phyloP scores from a whole-genome alignment of 345 rosid genomes.

The Camelina laxa region DNA sequence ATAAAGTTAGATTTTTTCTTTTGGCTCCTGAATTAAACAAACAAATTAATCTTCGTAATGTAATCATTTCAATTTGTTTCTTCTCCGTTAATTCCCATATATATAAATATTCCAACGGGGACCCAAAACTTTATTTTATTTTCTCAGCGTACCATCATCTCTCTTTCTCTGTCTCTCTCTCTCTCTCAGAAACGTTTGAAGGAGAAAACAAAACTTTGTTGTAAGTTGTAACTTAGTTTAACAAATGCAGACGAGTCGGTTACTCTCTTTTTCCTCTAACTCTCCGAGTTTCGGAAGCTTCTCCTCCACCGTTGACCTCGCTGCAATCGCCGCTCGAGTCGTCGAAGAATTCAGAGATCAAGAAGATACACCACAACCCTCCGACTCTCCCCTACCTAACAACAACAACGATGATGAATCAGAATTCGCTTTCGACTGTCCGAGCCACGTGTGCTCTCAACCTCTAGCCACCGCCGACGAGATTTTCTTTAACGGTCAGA shows the following conservation, averaged over 20 bases:
- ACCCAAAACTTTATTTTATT: conserved; percentile 11
- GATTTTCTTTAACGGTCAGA: conserved; percentile 67
- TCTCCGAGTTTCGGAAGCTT: conserved; percentile 49
- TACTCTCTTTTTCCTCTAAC: conserved; percentile 51
- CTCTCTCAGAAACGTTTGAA: conserved; percentile 18
- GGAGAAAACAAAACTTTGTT: conserved; percentile 4
- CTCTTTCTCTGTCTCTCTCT: conserved; percentile 23
- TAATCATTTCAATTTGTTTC: conserved; percentile 34
- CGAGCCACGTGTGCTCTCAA: conserved; percentile 36
- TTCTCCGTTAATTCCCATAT: neutral
- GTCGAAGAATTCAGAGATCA: conserved; percentile 52
- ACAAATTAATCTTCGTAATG: neutral
- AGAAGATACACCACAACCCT: conserved; percentile 20
- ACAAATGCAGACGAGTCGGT: conserved; percentile 51
- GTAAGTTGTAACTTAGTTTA: neutral
- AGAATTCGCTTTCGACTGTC: conserved; percentile 59
- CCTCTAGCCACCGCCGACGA: conserved; percentile 62
- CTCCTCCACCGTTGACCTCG: conserved; percentile 51
- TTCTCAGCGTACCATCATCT: conserved; percentile 19
- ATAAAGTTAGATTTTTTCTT: neutral
- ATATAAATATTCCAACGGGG: conserved; percentile 23
- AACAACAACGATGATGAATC: conserved; percentile 36
- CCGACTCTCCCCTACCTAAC: conserved; percentile 21
- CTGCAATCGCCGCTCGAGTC: conserved; percentile 57
- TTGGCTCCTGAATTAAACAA: conserved; percentile 26